Conservation (phyloP, 2,329 filamentous ascomycete species). For the Epichloe sp. region DNA sequence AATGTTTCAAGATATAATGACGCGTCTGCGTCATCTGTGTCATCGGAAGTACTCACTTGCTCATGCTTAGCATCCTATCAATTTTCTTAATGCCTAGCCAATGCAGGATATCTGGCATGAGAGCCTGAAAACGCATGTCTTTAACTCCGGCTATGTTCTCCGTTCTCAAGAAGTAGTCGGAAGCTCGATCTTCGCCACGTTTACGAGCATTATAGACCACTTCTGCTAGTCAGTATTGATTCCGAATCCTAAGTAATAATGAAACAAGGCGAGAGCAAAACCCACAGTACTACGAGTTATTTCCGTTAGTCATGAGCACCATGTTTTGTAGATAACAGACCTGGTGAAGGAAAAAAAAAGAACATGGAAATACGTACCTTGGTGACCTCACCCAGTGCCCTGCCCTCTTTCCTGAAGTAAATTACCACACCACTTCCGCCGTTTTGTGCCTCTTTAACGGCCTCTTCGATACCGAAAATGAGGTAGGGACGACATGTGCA, state of each 20-base stretch:
- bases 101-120: conserved; percentile 96
- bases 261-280: conserved; percentile 5
- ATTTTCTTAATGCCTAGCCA: conserved; percentile 99
- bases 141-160: conserved; percentile 97
- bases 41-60: conserved; percentile 49
- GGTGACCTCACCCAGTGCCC: conserved; percentile 87
- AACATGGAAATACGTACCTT: conserved; percentile 45
- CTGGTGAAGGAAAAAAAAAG: too few relatives aligned
- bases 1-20: background rate
- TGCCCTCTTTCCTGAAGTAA: conserved; percentile 96
- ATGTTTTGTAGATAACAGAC: background rate
- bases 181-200: conserved; percentile 65
- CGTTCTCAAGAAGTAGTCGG: conserved; percentile 93
- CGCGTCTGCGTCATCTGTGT: too few relatives aligned
- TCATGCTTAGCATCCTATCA: conserved; percentile 97
- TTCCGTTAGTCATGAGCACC: background rate
- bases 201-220: conserved; percentile 71
- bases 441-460: conserved; percentile 90
- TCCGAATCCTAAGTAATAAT: conserved; percentile 5
- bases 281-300: conserved; percentile 32
- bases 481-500: conserved; percentile 94
- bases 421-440: conserved; percentile 92
- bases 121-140: conserved; percentile 91
- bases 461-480: conserved; percentile 94
- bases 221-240: conserved; percentile 8